phyloP scores from a whole-genome alignment of 2,329 filamentous ascomycete species.

The Ophiostoma perfectum region DNA sequence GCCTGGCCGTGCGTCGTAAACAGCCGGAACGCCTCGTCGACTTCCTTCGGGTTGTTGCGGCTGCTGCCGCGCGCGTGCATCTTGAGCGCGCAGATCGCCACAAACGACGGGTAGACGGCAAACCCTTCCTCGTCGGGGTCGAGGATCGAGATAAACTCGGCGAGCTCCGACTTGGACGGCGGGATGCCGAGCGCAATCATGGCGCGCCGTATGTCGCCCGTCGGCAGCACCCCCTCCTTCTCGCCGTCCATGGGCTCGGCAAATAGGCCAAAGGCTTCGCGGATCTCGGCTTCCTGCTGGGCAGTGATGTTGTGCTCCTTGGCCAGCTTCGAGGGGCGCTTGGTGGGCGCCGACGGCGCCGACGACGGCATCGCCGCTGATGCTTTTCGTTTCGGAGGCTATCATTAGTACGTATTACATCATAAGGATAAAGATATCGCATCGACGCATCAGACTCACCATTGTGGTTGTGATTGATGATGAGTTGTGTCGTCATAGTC shows the following conservation, averaged over 20 bases:
- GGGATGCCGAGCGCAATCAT: constrained; percentile 76
- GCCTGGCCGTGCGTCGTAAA: constrained; percentile 56
- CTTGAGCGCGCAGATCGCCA: constrained; percentile 84
- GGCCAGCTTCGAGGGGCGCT: constrained; percentile 77
- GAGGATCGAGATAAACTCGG: constrained; percentile 70
- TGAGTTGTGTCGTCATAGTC: background rate
- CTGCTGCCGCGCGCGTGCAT: constrained; percentile 57
- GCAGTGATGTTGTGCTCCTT: constrained; percentile 83
- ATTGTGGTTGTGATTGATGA: too few relatives aligned
- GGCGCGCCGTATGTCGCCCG: constrained; percentile 63
- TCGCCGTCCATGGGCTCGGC: constrained; percentile 64
- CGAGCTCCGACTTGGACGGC: constrained; percentile 61
- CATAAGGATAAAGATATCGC: too few relatives aligned
- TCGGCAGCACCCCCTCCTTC: constrained; percentile 64
- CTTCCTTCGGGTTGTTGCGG: constrained; percentile 57
- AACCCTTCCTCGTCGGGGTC: constrained; percentile 77
- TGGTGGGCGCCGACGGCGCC: constrained; percentile 30
- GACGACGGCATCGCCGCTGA: constrained; percentile 29
- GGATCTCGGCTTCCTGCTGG: constrained; percentile 82
- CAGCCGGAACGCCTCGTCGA: constrained; percentile 74
- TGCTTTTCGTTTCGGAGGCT: constrained; percentile 50
- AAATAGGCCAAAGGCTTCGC: constrained; percentile 84
- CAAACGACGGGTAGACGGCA: constrained; percentile 73
- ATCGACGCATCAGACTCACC: too few relatives aligned
- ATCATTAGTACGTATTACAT: too few relatives aligned